Evolutionary conservation across 768 basidiomycete species (phyloP).

Genomic region (Agaricus subrufescens): DNA sequence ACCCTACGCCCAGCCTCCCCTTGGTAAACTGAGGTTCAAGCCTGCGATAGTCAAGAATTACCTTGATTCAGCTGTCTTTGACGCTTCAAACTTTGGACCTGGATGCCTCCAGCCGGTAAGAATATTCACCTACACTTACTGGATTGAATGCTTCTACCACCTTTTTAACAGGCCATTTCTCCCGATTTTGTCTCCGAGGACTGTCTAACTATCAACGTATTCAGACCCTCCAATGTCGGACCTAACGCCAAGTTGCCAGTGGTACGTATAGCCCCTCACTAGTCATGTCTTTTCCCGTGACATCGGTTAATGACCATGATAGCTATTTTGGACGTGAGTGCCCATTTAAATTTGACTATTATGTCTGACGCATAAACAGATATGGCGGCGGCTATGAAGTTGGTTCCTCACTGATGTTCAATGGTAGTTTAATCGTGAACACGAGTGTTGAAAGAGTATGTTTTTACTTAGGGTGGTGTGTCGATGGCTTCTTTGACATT

Average conservation of each 20-base stretch:
- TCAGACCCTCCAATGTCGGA: constrained; percentile 36
- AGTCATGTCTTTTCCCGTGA: not conserved
- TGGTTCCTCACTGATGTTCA: constrained; percentile 23
- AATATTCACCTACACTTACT: not conserved
- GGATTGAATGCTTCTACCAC: not conserved
- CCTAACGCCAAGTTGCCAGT: constrained; percentile 30
- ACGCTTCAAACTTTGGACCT: constrained; percentile 43
- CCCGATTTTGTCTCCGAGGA: constrained; percentile 45
- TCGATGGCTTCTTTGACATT: not conserved
- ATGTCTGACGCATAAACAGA: constrained; percentile 11
- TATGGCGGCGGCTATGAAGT: constrained; percentile 29
- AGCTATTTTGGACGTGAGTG: constrained; percentile 38
- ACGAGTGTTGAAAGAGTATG: constrained; percentile 31
- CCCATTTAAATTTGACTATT: not conserved
- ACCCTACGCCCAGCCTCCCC: constrained; percentile 50
- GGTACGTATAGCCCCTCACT: constrained; percentile 17
- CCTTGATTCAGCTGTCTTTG: constrained; percentile 26
- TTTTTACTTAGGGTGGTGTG: not conserved
- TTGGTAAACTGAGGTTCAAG: constrained; percentile 41
- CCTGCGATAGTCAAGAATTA: constrained; percentile 40
- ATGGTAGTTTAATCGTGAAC: constrained; percentile 30
- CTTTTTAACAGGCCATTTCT: constrained; percentile 23
- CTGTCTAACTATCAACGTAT: constrained; percentile 56
- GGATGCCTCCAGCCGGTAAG: constrained; percentile 46
- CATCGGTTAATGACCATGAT: not conserved